A percentile compares a stretch with the other conserved stretches of the same genome.
Conservation (phyloP, 2,329 filamentous ascomycete genomes). For the Fusarium graminum region DNA sequence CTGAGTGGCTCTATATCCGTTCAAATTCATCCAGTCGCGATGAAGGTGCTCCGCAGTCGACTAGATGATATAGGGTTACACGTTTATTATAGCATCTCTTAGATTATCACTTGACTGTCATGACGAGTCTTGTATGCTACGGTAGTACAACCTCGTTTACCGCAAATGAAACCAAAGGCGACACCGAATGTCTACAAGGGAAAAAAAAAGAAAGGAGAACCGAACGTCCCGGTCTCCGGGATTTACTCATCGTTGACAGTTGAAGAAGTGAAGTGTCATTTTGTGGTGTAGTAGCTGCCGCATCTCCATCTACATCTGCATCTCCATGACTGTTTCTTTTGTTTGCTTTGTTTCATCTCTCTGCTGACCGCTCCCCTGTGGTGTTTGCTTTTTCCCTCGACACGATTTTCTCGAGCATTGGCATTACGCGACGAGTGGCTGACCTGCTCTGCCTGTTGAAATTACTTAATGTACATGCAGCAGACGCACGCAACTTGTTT, state of each 20-base stretch:
- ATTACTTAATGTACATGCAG: constrained; percentile 19
- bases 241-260: not conserved
- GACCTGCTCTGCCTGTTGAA: constrained; percentile 1
- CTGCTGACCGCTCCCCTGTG: constrained; percentile 32
- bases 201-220: constrained; percentile 18
- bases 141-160: constrained; percentile 22
- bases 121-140: not conserved
- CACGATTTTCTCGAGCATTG: constrained; percentile 37
- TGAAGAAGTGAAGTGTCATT: constrained; percentile 25
- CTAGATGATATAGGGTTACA: not conserved
- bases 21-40: constrained; percentile 15
- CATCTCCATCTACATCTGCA: not conserved
- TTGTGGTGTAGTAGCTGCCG: constrained; percentile 23
- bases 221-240: constrained; percentile 5
- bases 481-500: constrained; percentile 27
- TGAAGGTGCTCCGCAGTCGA: constrained; percentile 19
- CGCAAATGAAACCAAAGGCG: constrained; percentile 19
- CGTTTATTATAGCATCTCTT: not conserved
- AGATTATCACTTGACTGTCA: constrained; percentile 1
- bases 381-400: constrained; percentile 46
- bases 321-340: not conserved
- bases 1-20: constrained; percentile 19
- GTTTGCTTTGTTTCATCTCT: constrained; percentile 33
- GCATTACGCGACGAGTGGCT: constrained; percentile 14
- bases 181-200: constrained; percentile 23